Conservation (phyloP, 257 asterid genomes). For the Solanum ahanhuiri region DNA sequence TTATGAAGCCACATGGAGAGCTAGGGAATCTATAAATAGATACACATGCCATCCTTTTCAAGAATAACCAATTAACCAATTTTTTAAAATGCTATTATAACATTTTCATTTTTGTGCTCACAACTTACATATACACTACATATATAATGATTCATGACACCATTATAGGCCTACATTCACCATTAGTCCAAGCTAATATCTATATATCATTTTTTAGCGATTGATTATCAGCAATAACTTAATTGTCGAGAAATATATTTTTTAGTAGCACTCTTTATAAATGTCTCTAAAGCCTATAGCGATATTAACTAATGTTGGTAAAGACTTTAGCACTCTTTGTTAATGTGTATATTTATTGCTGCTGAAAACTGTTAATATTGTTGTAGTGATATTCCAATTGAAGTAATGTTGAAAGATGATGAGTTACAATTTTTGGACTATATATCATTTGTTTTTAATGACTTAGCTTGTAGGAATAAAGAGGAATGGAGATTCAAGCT, state of each 20-base stretch:
- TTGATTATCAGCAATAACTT: no score
- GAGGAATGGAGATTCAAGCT: conserved; percentile 67
- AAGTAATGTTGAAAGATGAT: neutral
- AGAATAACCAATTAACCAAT: neutral
- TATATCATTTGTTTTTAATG: neutral
- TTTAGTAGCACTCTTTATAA: neutral
- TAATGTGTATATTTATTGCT: neutral
- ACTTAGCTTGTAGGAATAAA: conserved; percentile 83
- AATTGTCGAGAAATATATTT: no score
- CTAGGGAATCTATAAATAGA: neutral
- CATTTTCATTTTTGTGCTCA: neutral
- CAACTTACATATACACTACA: neutral
- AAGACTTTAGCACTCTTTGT: neutral
- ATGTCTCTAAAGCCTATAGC: neutral
- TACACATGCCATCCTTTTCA: conserved; percentile 9
- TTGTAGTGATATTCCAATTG: neutral
- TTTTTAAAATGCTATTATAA: neutral
- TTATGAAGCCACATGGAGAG: neutral
- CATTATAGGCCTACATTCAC: neutral
- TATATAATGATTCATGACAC: neutral
- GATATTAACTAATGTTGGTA: no score
- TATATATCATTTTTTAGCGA: no score
- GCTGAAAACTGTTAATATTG: no score
- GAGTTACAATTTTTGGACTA: neutral
- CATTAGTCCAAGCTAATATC: neutral